These are phyloP conservation scores for Heliocybe sulcata DNA, from an alignment of 1,284 basidiomycete species.

Conservation along the genomic window DNA sequence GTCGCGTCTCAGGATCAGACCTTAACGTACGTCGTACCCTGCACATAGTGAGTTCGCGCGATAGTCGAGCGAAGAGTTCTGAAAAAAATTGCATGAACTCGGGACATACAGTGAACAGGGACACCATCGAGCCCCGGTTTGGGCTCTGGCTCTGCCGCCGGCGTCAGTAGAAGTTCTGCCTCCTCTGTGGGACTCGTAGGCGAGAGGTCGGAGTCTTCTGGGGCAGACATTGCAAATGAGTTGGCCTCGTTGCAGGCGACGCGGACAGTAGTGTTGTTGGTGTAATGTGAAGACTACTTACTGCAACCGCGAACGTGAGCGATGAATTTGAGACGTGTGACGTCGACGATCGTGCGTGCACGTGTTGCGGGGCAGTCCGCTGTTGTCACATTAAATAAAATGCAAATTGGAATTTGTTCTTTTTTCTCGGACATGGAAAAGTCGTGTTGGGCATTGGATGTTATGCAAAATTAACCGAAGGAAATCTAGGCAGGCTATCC, in stretches of 20 bases:
- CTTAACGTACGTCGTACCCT: slow-evolving; percentile 43
- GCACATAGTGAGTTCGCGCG: not conserved
- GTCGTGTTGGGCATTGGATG: too few species aligned
- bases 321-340: not conserved
- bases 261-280: not conserved
- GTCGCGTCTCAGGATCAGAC: slow-evolving; percentile 6
- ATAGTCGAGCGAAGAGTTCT: slow-evolving; percentile 13
- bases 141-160: slow-evolving; percentile 14
- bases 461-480: too few species aligned
- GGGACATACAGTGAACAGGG: slow-evolving; percentile 16
- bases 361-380: too few species aligned
- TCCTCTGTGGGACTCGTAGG: slow-evolving; percentile 23
- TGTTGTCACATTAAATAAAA: too few species aligned
- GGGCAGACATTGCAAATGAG: not conserved
- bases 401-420: too few species aligned
- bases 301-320: not conserved
- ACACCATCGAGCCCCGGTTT: slow-evolving; percentile 19
- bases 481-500: too few species aligned
- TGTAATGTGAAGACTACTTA: not conserved
- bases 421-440: too few species aligned
- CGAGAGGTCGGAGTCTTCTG: slow-evolving; percentile 12
- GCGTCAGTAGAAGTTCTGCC: slow-evolving; percentile 18
- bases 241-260: not conserved
- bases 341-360: too few species aligned
- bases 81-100: slow-evolving; percentile 1